These are phyloP conservation scores for Sechiopsis laciniata DNA, from an alignment of 306 rosid genomes.

Conservation along the genomic window DNA sequence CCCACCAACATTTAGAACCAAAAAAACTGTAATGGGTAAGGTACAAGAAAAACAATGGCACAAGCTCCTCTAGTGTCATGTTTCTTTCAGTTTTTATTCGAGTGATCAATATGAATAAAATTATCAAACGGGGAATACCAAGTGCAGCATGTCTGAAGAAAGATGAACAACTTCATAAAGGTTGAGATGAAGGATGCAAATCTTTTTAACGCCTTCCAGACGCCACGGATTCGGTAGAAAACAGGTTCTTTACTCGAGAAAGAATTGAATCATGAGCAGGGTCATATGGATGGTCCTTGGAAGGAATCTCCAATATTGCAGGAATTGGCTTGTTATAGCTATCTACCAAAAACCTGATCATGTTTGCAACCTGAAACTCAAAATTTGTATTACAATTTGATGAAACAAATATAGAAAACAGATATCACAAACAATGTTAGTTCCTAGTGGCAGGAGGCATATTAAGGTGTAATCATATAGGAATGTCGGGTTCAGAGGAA, in stretches of 20 bases:
- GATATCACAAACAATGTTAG: no score
- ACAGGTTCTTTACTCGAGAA: conserved; percentile 84
- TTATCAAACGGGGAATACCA: neutral
- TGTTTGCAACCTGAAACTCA: conserved; percentile 74
- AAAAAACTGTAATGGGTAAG: no score
- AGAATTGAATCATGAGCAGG: conserved; percentile 90
- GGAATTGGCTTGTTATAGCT: conserved; percentile 89
- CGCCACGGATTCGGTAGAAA: conserved; percentile 81
- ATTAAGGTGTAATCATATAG: no score
- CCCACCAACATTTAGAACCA: no score
- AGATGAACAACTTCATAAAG: neutral
- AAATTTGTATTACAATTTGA: neutral
- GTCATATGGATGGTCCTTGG: conserved; percentile 92
- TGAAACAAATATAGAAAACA: neutral
- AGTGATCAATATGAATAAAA: neutral
- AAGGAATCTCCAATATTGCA: conserved; percentile 88
- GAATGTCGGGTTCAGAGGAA: no score
- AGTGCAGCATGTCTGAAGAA: neutral
- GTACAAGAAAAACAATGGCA: neutral
- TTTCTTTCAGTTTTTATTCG: conserved; percentile 10
- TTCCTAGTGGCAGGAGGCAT: no score
- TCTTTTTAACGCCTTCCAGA: conserved; percentile 55
- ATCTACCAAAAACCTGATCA: conserved; percentile 87
- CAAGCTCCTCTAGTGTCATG: neutral
- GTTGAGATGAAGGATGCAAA: neutral